Percentiles rank a stretch among this genome's conserved stretches.
phyloP scores from a whole-genome alignment of 352 stramenopile species.

The Pythium phragmitis region DNA sequence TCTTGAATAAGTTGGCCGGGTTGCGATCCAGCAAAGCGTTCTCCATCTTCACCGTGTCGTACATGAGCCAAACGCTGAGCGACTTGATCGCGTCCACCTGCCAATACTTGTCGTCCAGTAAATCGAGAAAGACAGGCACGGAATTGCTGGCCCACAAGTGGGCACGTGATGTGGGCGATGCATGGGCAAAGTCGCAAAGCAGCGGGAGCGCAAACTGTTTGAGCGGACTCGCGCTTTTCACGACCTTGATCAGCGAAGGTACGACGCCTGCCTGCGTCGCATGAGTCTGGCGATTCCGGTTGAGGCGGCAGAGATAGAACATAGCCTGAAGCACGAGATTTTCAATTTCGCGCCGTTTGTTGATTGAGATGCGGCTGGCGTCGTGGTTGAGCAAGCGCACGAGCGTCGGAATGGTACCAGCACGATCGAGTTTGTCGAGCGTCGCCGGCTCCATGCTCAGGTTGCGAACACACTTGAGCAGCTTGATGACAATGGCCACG shows the following conservation, averaged over 20 bases:
- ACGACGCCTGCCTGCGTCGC: conserved; percentile 89
- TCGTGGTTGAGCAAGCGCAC: conserved; percentile 67
- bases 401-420: conserved; percentile 85
- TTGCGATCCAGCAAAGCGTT: conserved; percentile 54
- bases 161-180: conserved; percentile 75
- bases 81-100: conserved; percentile 89
- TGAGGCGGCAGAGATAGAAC: conserved; percentile 93
- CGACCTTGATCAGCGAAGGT: conserved; percentile 87
- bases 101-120: conserved; percentile 90
- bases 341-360: conserved; percentile 81
- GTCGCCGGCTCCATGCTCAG: conserved; percentile 91
- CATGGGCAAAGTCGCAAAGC: conserved; percentile 91
- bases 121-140: conserved; percentile 82
- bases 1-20: conserved; percentile 61
- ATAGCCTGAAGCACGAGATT: conserved; percentile 91
- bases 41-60: conserved; percentile 85
- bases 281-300: conserved; percentile 86
- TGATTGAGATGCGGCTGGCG: conserved; percentile 12
- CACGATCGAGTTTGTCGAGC: conserved; percentile 86
- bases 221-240: conserved; percentile 76
- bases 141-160: conserved; percentile 85
- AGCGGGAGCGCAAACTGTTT: conserved; percentile 93
- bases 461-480: conserved; percentile 87
- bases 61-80: conserved; percentile 81
- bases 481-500: conserved; percentile 57